Evolutionary conservation across 306 rosid genomes (phyloP), one percentile per base, ranked within the genome.

Genomic region (Quillaja saponaria): DNA sequence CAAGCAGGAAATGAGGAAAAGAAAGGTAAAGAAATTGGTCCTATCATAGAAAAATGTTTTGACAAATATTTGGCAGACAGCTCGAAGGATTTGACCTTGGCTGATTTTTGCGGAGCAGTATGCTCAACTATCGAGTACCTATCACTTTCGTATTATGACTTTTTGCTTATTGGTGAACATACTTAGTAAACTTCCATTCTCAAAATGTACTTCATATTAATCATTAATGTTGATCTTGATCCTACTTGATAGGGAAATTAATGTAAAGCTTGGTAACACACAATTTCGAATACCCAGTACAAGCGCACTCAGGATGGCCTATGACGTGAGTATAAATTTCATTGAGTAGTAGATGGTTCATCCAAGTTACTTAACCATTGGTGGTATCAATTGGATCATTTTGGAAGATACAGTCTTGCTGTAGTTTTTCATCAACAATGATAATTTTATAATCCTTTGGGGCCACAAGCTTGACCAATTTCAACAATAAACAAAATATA

Each of bases 51-150:
- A 0, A 0, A 13, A 5, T 42, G 5, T 31, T 87, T 82, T 50
- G 28, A 47, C 0, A 0, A 3, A 0, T 7, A 49, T 60, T 55
- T 75, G 14, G 14, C 5, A 47, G 18, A 33, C n/a, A 0, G 33
- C n/a, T 0, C 40, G 0, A 6, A 34, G 17, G 6, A 33, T 7
- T 10, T 3, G 3, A 49, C 3, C 14, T 16, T 25, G 2, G 15
- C 67, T 9, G 53, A 64, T 0, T 84, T 84, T 77, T 84, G 80
- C 68, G 13, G 61, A 17, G 82, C 73, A 63, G 50, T 89, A 42
- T 79, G 69, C 77, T 37, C 52, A 53, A 67, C 72, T 28, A 82
- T 89, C 77, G 81, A 73, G 96, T 89, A 85, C 58, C 50, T 13
- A 42, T 49, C 37, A 13, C 34, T 39, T 47, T 64, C 72, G 13